Conservation (phyloP, 805 yeast species). For the Barnettozyma wickerhamii region DNA sequence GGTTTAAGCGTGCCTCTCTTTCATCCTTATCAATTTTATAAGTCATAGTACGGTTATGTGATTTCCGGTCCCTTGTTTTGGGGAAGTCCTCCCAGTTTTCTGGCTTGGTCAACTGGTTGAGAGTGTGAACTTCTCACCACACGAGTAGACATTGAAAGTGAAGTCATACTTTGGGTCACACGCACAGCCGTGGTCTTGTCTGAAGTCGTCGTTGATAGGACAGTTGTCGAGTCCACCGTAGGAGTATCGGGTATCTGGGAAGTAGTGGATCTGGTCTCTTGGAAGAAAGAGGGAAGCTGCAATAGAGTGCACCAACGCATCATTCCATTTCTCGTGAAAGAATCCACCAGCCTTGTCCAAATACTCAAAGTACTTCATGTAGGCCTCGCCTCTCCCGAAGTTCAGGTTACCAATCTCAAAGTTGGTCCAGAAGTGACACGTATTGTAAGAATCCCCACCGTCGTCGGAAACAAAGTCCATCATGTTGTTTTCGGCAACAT, state of each 20-base stretch:
- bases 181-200: conserved; percentile 61
- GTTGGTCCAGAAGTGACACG: conserved; percentile 83
- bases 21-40: no score
- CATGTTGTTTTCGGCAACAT: conserved; percentile 44
- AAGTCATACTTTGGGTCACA: conserved; percentile 73
- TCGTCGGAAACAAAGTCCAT: conserved; percentile 63
- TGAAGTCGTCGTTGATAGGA: conserved; percentile 61
- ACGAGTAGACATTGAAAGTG: conserved; percentile 77
- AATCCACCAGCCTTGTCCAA: conserved; percentile 74
- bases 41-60: no score
- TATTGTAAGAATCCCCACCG: conserved; percentile 61
- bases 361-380: conserved; percentile 54
- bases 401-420: conserved; percentile 72
- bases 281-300: conserved; percentile 63
- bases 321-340: conserved; percentile 90
- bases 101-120: conserved; percentile 55
- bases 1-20: no score
- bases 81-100: conserved; percentile 62
- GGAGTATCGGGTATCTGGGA: conserved; percentile 71
- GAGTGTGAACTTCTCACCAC: conserved; percentile 59
- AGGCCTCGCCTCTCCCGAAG: conserved; percentile 61
- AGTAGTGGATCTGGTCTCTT: conserved; percentile 58
- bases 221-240: conserved; percentile 80
- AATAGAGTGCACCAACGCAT: conserved; percentile 83
- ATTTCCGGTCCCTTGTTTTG: no score